phyloP scores from a whole-genome alignment of 352 stramenopile species.

The Ophiocytium majus region DNA sequence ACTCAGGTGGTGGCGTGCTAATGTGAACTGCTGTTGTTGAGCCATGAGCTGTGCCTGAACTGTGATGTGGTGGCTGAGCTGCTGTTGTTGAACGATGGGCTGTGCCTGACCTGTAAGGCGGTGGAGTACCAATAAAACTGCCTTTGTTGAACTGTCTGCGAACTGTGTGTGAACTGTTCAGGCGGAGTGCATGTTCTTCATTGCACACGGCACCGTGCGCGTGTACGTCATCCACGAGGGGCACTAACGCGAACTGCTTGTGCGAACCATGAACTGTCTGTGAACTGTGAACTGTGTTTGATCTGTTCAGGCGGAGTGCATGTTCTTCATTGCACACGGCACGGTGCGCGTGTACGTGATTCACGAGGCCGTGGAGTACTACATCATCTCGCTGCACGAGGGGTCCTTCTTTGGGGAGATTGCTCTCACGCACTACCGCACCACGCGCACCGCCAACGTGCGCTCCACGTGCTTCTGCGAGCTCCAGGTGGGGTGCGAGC shows the following conservation, averaged over 20 bases:
- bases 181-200: conserved; percentile 69
- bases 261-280: no score
- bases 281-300: no score
- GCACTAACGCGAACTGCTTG: no score
- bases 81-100: no score
- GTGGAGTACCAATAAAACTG: no score
- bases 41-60: no score
- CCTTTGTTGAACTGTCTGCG: no score
- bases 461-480: conserved; percentile 67
- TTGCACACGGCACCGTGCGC: conserved; percentile 66
- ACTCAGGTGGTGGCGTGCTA: no score
- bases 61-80: no score
- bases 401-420: conserved; percentile 73
- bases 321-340: conserved; percentile 73
- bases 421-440: conserved; percentile 65
- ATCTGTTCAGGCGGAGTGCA: conserved; percentile 62
- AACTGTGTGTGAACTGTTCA: no score
- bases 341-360: conserved; percentile 59
- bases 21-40: no score
- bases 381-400: conserved; percentile 68
- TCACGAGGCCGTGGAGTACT: conserved; percentile 45
- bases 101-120: no score
- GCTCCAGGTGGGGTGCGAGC: conserved; percentile 63
- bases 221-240: conserved; percentile 16
- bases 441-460: conserved; percentile 63